These are phyloP conservation scores for Sistotremastrum niveocremeum DNA, from an alignment of 768 basidiomycete species.

Conservation along the genomic window DNA sequence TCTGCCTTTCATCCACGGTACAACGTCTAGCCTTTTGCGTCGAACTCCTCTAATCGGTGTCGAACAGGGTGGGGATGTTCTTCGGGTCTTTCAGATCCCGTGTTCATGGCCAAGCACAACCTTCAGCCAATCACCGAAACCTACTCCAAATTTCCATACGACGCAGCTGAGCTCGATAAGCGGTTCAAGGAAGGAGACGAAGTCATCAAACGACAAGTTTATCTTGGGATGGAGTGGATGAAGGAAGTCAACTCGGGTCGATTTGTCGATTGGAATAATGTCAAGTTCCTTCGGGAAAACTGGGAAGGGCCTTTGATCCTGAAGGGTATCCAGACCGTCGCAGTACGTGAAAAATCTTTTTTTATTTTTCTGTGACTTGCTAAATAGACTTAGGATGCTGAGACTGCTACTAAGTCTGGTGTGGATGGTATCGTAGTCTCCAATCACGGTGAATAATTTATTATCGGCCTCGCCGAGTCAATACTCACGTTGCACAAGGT, in stretches of 20 bases:
- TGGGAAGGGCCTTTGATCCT: conserved; percentile 70
- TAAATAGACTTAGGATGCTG: conserved; percentile 37
- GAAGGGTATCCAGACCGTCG: conserved; percentile 61
- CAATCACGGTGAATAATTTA: conserved; percentile 49
- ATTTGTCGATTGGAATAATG: conserved; percentile 58
- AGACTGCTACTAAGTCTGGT: conserved; percentile 48
- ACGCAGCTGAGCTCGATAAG: conserved; percentile 31
- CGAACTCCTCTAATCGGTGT: background rate
- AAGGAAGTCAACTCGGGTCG: conserved; percentile 47
- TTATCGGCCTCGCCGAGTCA: background rate
- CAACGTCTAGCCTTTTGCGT: conserved; percentile 3
- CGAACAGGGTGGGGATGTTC: conserved; percentile 35
- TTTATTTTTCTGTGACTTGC: background rate
- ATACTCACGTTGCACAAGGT: conserved; percentile 6
- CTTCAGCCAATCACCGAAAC: conserved; percentile 29
- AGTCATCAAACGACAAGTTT: conserved; percentile 22
- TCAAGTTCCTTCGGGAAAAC: conserved; percentile 51
- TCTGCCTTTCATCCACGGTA: conserved; percentile 51
- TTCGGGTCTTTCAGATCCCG: conserved; percentile 60
- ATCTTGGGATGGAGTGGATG: conserved; percentile 50
- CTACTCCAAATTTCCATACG: conserved; percentile 44
- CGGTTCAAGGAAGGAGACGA: conserved; percentile 33
- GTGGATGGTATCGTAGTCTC: conserved; percentile 68
- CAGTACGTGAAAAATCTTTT: conserved; percentile 24
- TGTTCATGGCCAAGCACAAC: conserved; percentile 51